Conservation (phyloP, 345 rosid genomes). For the Eucalyptus sp. region DNA sequence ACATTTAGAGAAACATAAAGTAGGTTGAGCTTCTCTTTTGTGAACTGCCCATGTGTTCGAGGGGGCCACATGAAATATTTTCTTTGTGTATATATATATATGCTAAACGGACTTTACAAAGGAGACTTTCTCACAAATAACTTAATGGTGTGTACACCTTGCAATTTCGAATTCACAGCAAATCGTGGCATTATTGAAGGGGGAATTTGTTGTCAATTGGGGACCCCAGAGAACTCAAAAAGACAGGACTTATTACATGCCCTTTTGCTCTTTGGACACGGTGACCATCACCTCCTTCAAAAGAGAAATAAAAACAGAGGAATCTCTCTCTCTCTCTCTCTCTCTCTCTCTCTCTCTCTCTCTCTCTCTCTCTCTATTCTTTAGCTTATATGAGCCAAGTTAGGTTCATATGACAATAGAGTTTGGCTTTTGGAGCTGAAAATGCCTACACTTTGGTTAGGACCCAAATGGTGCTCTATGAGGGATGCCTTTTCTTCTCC, state of each 20-base stretch:
- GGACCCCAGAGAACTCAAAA: constrained; percentile 4
- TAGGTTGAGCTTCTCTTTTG: constrained; percentile 4
- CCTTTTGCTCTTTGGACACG: background rate
- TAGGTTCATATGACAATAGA: background rate
- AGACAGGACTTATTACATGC: background rate
- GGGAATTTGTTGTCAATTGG: background rate
- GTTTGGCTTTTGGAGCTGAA: background rate
- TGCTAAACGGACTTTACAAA: constrained; percentile 17
- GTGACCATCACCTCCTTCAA: background rate
- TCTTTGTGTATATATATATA: background rate
- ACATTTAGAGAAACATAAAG: background rate
- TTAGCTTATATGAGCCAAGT: background rate
- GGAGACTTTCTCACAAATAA: constrained; percentile 21
- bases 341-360: background rate
- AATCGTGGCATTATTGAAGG: constrained; percentile 22
- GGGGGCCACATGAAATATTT: constrained; percentile 23
- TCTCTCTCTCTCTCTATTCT: background rate
- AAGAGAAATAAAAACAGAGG: background rate
- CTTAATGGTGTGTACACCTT: constrained; percentile 23
- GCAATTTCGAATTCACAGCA: constrained; percentile 22
- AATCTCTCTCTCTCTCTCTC: background rate
- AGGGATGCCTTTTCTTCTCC: constrained; percentile 87
- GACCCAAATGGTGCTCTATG: constrained; percentile 77
- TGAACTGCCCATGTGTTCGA: constrained; percentile 36
- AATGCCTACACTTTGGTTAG: constrained; percentile 1